Conservation (phyloP, 768 basidiomycete species). For the Russula vinacea region DNA sequence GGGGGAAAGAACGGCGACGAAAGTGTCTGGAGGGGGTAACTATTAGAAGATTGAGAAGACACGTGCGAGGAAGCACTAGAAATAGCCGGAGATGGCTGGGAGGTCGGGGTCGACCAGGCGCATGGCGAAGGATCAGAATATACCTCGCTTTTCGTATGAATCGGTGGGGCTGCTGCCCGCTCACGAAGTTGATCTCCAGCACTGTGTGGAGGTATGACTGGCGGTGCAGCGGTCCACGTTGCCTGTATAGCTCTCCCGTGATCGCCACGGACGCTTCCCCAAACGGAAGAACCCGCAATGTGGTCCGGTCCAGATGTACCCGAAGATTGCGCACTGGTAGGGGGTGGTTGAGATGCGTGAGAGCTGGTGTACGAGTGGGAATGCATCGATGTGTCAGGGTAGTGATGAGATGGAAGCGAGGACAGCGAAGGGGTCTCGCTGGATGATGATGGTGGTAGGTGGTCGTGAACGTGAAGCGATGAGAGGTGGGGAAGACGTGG, state of each 20-base stretch:
- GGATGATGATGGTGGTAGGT: slow-evolving; percentile 7
- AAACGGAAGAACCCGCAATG: slow-evolving; percentile 11
- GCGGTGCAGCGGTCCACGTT: slow-evolving; percentile 15
- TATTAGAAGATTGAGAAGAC: slow-evolving; percentile 23
- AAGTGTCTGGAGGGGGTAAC: slow-evolving; percentile 26
- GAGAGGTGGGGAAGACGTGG: slow-evolving; percentile 29
- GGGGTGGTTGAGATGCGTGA: slow-evolving; percentile 16
- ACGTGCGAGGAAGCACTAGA: slow-evolving; percentile 23
- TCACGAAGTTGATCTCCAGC: slow-evolving; percentile 23
- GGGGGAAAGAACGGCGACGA: slow-evolving; percentile 29
- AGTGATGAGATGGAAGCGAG: slow-evolving; percentile 21
- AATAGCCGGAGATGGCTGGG: slow-evolving; percentile 19
- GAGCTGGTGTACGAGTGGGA: slow-evolving; percentile 23
- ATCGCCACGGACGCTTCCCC: slow-evolving; percentile 20
- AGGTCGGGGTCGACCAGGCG: slow-evolving; percentile 27
- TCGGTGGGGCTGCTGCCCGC: slow-evolving; percentile 14
- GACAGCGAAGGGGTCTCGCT: slow-evolving; percentile 14
- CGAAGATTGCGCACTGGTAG: slow-evolving; percentile 12
- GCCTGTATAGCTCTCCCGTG: slow-evolving; percentile 20
- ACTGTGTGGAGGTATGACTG: slow-evolving; percentile 21
- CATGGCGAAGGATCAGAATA: slow-evolving; percentile 24
- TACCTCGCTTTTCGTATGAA: slow-evolving; percentile 23
- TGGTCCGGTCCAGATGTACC: slow-evolving; percentile 17
- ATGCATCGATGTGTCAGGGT: slow-evolving; percentile 22
- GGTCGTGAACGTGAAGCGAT: slow-evolving; percentile 26